These are phyloP conservation scores for Linnemannia zychae DNA, from an alignment of 192 early-diverging fungal species.

Conservation along the genomic window DNA sequence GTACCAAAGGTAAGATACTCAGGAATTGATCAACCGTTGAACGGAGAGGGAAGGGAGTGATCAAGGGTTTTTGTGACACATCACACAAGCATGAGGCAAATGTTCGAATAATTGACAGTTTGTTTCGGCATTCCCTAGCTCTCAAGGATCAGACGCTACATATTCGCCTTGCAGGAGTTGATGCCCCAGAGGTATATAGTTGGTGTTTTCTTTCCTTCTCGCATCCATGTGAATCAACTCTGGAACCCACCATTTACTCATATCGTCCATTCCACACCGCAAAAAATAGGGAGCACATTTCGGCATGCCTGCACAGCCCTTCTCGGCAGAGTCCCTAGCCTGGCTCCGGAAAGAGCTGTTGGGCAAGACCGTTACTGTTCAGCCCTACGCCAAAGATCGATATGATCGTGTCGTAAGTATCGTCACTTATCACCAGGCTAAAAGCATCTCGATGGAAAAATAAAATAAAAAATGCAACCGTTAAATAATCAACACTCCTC, in stretches of 20 bases:
- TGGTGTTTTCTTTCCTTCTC: too few relatives aligned
- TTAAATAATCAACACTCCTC: background rate
- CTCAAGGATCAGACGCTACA: conserved; percentile 72
- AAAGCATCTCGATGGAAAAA: background rate
- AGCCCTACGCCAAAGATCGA: conserved; percentile 66
- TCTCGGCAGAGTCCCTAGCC: conserved; percentile 63
- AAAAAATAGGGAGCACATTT: conserved; percentile 69
- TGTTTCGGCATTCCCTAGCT: conserved; percentile 31
- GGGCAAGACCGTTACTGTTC: conserved; percentile 61
- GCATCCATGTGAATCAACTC: background rate
- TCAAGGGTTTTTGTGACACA: background rate
- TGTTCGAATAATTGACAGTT: background rate
- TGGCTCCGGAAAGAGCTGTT: conserved; percentile 64
- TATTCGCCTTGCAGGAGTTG: conserved; percentile 76
- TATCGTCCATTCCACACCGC: background rate
- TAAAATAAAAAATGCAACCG: background rate
- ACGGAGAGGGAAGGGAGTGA: background rate
- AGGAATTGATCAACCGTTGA: too few relatives aligned
- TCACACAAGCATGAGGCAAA: too few relatives aligned
- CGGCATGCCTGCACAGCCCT: conserved; percentile 74
- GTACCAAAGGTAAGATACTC: conserved; percentile 44
- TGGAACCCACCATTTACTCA: background rate
- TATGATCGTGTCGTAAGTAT: conserved; percentile 73
- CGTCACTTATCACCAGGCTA: too few relatives aligned
- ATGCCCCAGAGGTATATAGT: conserved; percentile 74